A percentile compares a stretch with the other conserved stretches of the same genome.
Conservation (phyloP, 228 moss, liverwort and hornwort genomes). For the Sphagnum fallax region DNA sequence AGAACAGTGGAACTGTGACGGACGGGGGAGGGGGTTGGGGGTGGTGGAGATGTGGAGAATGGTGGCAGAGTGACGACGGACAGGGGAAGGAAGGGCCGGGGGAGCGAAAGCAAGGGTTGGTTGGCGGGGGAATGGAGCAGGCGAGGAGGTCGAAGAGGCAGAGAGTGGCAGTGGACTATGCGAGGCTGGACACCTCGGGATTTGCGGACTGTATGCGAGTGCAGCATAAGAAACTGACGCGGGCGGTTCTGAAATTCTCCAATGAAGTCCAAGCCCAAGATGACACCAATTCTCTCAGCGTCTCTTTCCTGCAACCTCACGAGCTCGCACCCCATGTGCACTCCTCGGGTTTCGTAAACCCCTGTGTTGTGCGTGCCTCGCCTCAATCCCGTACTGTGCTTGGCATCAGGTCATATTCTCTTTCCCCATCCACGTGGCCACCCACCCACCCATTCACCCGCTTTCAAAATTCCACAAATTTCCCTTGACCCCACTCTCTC, state of each 20-base stretch:
- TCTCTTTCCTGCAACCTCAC: conserved; percentile 32
- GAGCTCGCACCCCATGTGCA: conserved; percentile 54
- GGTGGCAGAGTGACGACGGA: no score
- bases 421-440: background rate
- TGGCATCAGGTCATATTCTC: conserved; percentile 61
- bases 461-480: no score
- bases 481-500: no score
- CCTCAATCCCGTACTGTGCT: conserved; percentile 41
- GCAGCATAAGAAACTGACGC: conserved; percentile 72
- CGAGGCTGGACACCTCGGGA: conserved; percentile 61
- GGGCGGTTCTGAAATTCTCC: conserved; percentile 60
- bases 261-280: conserved; percentile 36
- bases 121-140: conserved; percentile 34
- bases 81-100: no score
- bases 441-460: no score
- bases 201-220: conserved; percentile 71
- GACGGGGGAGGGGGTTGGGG: no score
- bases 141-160: conserved; percentile 72
- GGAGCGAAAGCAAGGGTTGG: no score
- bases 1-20: no score
- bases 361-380: conserved; percentile 64
- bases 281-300: conserved; percentile 22
- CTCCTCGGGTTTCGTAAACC: conserved; percentile 67
- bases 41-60: no score
- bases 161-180: conserved; percentile 71